Percentiles rank a stretch among this genome's conserved stretches.
These are phyloP conservation scores for Saturnispora ahearnii DNA, from an alignment of 805 yeast genomes.

Conservation along the genomic window DNA sequence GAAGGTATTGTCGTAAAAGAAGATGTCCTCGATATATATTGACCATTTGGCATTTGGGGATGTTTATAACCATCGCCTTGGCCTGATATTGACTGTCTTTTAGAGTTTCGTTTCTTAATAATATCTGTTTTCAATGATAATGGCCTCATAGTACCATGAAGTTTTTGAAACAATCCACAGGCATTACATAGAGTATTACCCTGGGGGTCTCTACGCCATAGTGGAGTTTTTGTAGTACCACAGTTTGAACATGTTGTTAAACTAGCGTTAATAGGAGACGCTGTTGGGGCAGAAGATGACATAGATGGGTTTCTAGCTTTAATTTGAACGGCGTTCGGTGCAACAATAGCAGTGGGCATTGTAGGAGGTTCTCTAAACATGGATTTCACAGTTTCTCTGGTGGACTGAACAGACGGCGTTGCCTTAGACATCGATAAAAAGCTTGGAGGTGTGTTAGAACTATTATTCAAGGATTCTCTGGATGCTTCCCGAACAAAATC, in stretches of 20 bases:
- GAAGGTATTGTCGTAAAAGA: slow-evolving; percentile 7
- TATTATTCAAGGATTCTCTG: not conserved
- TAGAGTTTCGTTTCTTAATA: slow-evolving; percentile 47
- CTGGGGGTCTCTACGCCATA: slow-evolving; percentile 51
- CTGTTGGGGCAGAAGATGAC: slow-evolving; percentile 4
- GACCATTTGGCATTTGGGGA: slow-evolving; percentile 1
- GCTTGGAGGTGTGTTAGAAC: not conserved
- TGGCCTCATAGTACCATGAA: slow-evolving; percentile 57
- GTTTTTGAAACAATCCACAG: slow-evolving; percentile 50
- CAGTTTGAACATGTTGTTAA: slow-evolving; percentile 40
- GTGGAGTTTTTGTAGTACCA: slow-evolving; percentile 50
- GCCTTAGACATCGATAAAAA: slow-evolving; percentile 3
- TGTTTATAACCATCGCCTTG: slow-evolving; percentile 16
- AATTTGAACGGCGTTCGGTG: slow-evolving; percentile 7
- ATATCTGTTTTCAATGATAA: slow-evolving; percentile 63
- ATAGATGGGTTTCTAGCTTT: slow-evolving; percentile 8
- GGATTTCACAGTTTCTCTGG: slow-evolving; percentile 1
- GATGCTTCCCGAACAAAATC: not conserved
- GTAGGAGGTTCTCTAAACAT: slow-evolving; percentile 3
- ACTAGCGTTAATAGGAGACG: slow-evolving; percentile 1
- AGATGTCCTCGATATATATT: not conserved
- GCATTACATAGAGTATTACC: slow-evolving; percentile 59
- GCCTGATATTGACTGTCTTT: slow-evolving; percentile 25
- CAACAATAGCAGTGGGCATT: slow-evolving; percentile 8
- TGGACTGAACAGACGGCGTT: slow-evolving; percentile 1